These are phyloP conservation scores for Euphorbia lathyris DNA, from an alignment of 345 rosid species.

Conservation along the genomic window DNA sequence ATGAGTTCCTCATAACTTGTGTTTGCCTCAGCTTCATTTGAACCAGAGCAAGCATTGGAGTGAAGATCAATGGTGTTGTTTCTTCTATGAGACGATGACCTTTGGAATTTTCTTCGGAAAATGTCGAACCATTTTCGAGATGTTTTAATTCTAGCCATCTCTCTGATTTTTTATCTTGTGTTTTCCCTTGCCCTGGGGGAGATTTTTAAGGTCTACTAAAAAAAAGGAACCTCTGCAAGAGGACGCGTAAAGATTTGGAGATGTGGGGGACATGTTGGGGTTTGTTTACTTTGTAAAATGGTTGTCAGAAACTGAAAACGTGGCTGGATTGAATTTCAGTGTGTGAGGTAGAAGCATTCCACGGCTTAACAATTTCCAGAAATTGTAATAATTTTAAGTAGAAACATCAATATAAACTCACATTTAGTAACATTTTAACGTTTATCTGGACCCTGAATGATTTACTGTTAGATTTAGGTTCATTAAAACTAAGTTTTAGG, in stretches of 20 bases:
- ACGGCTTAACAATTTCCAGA: not conserved
- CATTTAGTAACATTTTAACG: too few species aligned
- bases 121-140: constrained; percentile 35
- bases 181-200: not conserved
- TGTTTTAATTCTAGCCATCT: constrained; percentile 25
- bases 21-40: constrained; percentile 2
- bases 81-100: constrained; percentile 14
- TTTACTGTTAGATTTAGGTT: too few species aligned
- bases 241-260: constrained; percentile 33
- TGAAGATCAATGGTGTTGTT: constrained; percentile 19
- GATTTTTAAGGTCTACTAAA: constrained; percentile 19
- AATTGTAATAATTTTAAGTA: not conserved
- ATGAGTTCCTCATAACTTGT: constrained; percentile 1
- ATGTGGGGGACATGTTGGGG: constrained; percentile 39
- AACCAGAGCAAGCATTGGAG: constrained; percentile 19
- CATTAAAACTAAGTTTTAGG: too few species aligned
- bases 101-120: constrained; percentile 31
- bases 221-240: not conserved
- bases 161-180: not conserved
- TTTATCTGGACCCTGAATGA: too few species aligned
- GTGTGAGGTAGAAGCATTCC: constrained; percentile 5
- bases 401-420: not conserved
- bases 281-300: constrained; percentile 5
- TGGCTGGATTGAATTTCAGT: constrained; percentile 7
- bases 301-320: constrained; percentile 14